Evolutionary conservation across 805 yeast species (phyloP).

Genomic region (Tetrapisispora nanseiensis): DNA sequence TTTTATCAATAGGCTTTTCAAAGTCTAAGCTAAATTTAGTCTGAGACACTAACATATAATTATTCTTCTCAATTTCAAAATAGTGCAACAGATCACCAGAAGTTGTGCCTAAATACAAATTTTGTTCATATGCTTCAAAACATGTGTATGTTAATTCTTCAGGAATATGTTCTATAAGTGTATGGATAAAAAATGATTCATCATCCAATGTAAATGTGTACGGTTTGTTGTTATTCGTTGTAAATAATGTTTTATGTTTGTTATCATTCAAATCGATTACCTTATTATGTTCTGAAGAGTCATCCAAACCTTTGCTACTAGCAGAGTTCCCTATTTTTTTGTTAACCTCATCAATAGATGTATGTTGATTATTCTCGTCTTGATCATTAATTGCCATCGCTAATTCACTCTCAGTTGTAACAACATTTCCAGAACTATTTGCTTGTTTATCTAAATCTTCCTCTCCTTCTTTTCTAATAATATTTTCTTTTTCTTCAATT

Average conservation of each 20-base stretch:
- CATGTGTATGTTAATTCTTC: conserved; percentile 16
- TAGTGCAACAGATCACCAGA: conserved; percentile 28
- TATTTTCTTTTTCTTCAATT: neutral
- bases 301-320: no score
- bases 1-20: conserved; percentile 15
- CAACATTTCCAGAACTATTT: neutral
- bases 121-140: conserved; percentile 23
- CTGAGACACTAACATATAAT: conserved; percentile 25
- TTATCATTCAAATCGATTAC: neutral
- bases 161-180: conserved; percentile 22
- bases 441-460: neutral
- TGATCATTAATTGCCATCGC: no score
- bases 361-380: no score
- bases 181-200: conserved; percentile 17
- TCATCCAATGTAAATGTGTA: conserved; percentile 2
- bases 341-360: no score
- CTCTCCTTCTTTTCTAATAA: neutral
- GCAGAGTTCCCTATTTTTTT: no score
- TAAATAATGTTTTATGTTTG: no score
- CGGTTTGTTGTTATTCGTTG: no score
- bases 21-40: conserved; percentile 17
- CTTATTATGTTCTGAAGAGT: neutral
- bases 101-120: conserved; percentile 25
- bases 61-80: conserved; percentile 25
- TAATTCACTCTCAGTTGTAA: no score